Conservation (phyloP, 2,329 filamentous ascomycete species). For the Diaporthe vaccinii region DNA sequence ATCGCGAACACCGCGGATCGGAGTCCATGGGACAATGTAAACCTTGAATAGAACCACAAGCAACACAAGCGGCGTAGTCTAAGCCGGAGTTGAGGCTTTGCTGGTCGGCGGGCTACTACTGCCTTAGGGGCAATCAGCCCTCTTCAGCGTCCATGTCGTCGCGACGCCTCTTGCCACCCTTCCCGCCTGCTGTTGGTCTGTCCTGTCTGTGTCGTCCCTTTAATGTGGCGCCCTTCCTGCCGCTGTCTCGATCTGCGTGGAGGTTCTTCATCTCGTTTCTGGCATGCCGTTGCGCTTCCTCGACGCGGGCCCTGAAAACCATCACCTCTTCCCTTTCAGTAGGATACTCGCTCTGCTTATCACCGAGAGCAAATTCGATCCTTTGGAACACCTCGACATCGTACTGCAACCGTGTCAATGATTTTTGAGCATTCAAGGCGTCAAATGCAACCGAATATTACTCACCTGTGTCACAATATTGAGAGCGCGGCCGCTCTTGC, state of each 20-base stretch:
- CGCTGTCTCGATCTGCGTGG: slow-evolving; percentile 72
- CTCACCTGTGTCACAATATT: slow-evolving; percentile 80
- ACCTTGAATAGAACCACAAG: not conserved
- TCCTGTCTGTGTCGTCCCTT: slow-evolving; percentile 62
- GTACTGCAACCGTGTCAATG: slow-evolving; percentile 37
- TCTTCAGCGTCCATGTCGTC: slow-evolving; percentile 84
- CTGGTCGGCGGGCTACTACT: not conserved
- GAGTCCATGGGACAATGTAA: not conserved
- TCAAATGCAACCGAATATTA: not conserved
- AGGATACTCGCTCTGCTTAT: slow-evolving; percentile 78
- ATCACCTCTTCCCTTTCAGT: slow-evolving; percentile 87
- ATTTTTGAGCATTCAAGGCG: not conserved
- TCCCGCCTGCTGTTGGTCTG: slow-evolving; percentile 51
- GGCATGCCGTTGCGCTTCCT: slow-evolving; percentile 86
- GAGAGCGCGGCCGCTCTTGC: slow-evolving; percentile 85
- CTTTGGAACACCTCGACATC: slow-evolving; percentile 84
- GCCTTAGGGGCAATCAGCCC: slow-evolving; percentile 56
- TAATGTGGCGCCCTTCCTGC: slow-evolving; percentile 64
- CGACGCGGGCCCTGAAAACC: slow-evolving; percentile 81
- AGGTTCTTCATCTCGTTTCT: slow-evolving; percentile 85
- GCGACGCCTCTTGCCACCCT: slow-evolving; percentile 55
- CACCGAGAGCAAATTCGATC: slow-evolving; percentile 86
- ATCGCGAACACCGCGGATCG: not conserved
- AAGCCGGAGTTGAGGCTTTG: not conserved
- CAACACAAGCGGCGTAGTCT: not conserved